Conservation (phyloP, 768 basidiomycete genomes). For the Tulasnella calospora region DNA sequence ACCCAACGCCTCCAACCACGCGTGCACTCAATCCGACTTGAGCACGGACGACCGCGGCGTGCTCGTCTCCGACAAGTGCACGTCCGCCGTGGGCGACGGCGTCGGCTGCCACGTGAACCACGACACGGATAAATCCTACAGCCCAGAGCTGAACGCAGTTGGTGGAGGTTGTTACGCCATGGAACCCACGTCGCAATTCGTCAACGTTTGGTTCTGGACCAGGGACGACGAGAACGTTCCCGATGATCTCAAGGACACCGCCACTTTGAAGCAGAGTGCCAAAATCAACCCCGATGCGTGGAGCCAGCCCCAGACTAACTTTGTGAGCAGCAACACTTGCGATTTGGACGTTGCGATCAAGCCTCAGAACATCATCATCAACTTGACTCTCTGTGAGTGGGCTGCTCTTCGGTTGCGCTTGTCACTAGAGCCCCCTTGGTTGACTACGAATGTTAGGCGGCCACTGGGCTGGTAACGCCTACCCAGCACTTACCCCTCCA, state of each 20-base stretch:
- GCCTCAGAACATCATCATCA: slow-evolving; percentile 30
- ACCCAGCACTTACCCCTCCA: slow-evolving; percentile 24
- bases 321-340: slow-evolving; percentile 26
- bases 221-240: slow-evolving; percentile 21
- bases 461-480: slow-evolving; percentile 28
- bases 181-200: slow-evolving; percentile 21
- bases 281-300: slow-evolving; percentile 21
- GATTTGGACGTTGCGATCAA: slow-evolving; percentile 27
- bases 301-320: slow-evolving; percentile 27
- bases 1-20: slow-evolving; percentile 41
- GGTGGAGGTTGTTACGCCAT: slow-evolving; percentile 27
- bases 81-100: background rate
- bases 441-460: slow-evolving; percentile 8
- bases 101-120: slow-evolving; percentile 23
- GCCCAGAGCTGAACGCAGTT: slow-evolving; percentile 26
- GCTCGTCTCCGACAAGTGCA: background rate
- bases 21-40: slow-evolving; percentile 44
- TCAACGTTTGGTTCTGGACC: slow-evolving; percentile 26
- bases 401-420: background rate
- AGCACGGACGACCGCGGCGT: background rate
- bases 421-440: background rate
- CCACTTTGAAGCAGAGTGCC: background rate
- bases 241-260: slow-evolving; percentile 7
- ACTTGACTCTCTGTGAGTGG: slow-evolving; percentile 29
- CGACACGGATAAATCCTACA: slow-evolving; percentile 13